These are phyloP conservation scores for Mercurialis annua DNA, from an alignment of 345 rosid species.

Conservation along the genomic window DNA sequence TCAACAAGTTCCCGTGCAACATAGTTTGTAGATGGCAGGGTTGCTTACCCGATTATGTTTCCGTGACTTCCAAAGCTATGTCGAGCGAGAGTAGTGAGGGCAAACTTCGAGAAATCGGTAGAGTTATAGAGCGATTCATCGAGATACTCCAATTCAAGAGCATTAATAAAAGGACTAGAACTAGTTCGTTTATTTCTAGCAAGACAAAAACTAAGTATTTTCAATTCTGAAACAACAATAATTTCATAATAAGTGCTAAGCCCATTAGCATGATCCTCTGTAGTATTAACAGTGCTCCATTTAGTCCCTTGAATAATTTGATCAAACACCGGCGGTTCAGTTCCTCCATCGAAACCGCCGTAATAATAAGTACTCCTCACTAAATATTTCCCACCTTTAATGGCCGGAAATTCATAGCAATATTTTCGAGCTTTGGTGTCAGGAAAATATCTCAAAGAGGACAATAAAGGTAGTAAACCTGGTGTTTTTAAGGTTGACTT, in stretches of 20 bases:
- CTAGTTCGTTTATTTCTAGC: conserved; percentile 60
- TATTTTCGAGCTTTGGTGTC: conserved; percentile 51
- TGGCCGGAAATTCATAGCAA: conserved; percentile 56
- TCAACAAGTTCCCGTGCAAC: too few species aligned
- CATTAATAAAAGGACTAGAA: conserved; percentile 71
- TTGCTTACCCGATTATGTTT: conserved; percentile 48
- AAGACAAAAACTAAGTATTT: conserved; percentile 59
- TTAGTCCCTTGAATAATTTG: conserved; percentile 74
- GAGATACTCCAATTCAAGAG: conserved; percentile 59
- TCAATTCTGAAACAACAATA: conserved; percentile 40
- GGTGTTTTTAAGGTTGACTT: conserved; percentile 41
- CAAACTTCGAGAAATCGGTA: conserved; percentile 44
- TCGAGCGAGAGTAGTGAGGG: conserved; percentile 60
- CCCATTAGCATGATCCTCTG: conserved; percentile 68
- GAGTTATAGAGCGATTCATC: conserved; percentile 66
- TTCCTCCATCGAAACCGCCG: conserved; percentile 74
- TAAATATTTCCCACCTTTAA: conserved; percentile 60
- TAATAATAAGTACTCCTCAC: conserved; percentile 70
- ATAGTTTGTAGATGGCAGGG: too few species aligned
- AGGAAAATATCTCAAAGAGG: conserved; percentile 73
- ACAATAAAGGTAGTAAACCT: conserved; percentile 45
- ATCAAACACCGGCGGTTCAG: conserved; percentile 75
- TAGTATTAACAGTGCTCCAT: conserved; percentile 77
- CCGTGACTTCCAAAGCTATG: conserved; percentile 47
- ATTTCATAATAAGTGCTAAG: conserved; percentile 69